These are phyloP conservation scores for Sclerotinia glacialis DNA, from an alignment of 2,329 filamentous ascomycete species.

Conservation along the genomic window DNA sequence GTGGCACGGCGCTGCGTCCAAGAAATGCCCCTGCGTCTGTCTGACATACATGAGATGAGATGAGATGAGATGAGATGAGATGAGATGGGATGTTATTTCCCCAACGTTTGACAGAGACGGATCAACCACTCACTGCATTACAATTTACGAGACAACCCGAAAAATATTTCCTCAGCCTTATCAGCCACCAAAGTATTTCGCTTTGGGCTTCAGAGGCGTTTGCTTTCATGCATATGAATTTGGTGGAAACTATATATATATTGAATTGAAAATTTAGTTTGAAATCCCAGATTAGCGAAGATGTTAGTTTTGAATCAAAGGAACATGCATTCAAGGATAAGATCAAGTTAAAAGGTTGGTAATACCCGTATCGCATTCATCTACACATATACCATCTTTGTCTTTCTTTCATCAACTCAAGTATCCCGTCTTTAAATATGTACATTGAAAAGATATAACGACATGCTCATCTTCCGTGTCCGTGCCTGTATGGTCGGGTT, in stretches of 20 bases:
- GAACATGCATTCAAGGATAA: not conserved
- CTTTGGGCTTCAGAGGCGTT: not conserved
- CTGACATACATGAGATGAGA: constrained; percentile 14
- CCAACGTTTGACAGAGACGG: constrained; percentile 1
- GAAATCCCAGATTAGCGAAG: not conserved
- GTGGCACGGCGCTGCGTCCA: not conserved
- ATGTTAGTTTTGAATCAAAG: not conserved
- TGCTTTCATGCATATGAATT: not conserved
- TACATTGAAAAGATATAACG: constrained; percentile 5
- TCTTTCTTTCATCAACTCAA: not conserved
- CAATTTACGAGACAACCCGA: not conserved
- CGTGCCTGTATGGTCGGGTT: not conserved
- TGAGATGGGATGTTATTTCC: not conserved
- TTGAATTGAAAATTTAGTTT: not conserved
- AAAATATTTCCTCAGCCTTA: not conserved
- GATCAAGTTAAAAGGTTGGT: not conserved
- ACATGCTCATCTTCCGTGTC: not conserved
- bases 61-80: not conserved
- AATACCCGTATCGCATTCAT: not conserved
- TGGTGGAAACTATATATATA: not conserved
- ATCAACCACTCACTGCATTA: not conserved
- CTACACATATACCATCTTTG: not conserved
- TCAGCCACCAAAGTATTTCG: not conserved
- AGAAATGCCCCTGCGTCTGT: not conserved
- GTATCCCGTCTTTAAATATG: not conserved